phyloP scores from a whole-genome alignment of 2,329 filamentous ascomycete species.

The Pseudopyricularia javanii region DNA sequence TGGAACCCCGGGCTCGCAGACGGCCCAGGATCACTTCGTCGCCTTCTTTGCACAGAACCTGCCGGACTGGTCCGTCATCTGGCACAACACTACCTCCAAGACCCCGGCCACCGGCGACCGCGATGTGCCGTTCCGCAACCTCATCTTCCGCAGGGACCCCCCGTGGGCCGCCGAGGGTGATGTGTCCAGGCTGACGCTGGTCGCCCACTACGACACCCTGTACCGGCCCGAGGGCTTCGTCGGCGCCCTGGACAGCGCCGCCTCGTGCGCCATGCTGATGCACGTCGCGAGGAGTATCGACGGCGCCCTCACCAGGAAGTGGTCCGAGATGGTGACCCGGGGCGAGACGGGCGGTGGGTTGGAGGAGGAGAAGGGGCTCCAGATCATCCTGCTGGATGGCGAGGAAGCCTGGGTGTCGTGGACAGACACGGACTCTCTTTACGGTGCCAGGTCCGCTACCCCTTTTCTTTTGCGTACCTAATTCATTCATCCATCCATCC shows the following conservation, averaged over 20 bases:
- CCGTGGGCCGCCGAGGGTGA: slow-evolving; percentile 67
- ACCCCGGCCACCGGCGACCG: slow-evolving; percentile 64
- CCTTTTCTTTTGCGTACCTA: no score
- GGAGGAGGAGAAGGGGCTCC: slow-evolving; percentile 70
- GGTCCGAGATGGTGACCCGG: slow-evolving; percentile 56
- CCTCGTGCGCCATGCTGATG: slow-evolving; percentile 87
- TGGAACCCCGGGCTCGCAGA: slow-evolving; percentile 62
- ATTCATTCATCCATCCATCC: slow-evolving; percentile 7
- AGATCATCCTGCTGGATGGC: slow-evolving; percentile 82
- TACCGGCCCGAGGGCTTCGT: slow-evolving; percentile 74
- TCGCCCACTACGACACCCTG: slow-evolving; percentile 90
- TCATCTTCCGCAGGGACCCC: slow-evolving; percentile 79
- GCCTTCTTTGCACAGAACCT: slow-evolving; percentile 66
- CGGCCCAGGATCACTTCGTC: slow-evolving; percentile 70
- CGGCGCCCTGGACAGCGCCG: slow-evolving; percentile 86
- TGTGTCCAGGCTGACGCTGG: slow-evolving; percentile 69
- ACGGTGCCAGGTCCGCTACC: slow-evolving; percentile 82
- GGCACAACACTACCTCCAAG: slow-evolving; percentile 80
- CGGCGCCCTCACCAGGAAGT: slow-evolving; percentile 66
- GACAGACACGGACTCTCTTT: slow-evolving; percentile 73
- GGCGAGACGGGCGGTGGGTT: slow-evolving; percentile 41
- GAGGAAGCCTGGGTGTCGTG: slow-evolving; percentile 84
- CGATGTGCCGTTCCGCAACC: slow-evolving; percentile 72
- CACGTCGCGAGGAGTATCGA: slow-evolving; percentile 75
- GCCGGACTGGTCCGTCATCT: slow-evolving; percentile 66